A percentile compares a stretch with the other conserved stretches of the same genome.
phyloP scores from a whole-genome alignment of 2,329 filamentous ascomycete species.

The Grosmannia serpens region DNA sequence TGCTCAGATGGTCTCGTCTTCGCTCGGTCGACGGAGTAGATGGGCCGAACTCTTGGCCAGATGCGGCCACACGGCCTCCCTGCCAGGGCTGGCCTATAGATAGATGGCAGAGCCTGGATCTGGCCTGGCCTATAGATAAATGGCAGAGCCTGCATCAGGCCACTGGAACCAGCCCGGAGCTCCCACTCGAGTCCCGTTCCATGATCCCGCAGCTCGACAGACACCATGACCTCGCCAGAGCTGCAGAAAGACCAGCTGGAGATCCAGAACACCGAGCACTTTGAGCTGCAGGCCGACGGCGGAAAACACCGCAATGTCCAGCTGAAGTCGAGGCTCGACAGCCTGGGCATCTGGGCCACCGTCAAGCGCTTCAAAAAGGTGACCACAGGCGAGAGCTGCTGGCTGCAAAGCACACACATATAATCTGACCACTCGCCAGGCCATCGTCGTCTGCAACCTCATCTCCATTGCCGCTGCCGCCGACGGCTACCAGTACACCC shows the following conservation, averaged over 20 bases:
- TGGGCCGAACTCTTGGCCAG: too few relatives aligned
- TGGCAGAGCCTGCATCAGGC: neutral
- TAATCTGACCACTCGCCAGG: neutral
- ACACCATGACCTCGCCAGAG: neutral
- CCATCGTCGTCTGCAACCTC: slow-evolving; percentile 7
- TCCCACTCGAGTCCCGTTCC: neutral
- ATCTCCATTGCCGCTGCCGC: slow-evolving; percentile 8
- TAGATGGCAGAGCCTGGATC: neutral
- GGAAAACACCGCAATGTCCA: slow-evolving; percentile 1
- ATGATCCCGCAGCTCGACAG: neutral
- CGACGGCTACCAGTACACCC: slow-evolving; percentile 7
- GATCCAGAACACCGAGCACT: neutral
- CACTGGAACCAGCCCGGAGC: too few relatives aligned
- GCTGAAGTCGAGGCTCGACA: slow-evolving; percentile 6
- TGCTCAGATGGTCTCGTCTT: too few relatives aligned
- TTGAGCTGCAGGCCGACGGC: neutral
- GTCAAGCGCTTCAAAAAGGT: slow-evolving; percentile 7
- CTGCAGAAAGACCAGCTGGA: neutral
- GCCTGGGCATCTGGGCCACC: slow-evolving; percentile 4
- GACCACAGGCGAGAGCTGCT: neutral
- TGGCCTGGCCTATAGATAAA: too few relatives aligned
- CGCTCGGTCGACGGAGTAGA: too few relatives aligned
- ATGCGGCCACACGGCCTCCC: too few relatives aligned
- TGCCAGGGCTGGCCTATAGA: too few relatives aligned
- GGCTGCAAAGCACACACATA: too few relatives aligned